Conservation (phyloP, 768 basidiomycete genomes). For the Lentinus tigrinus region DNA sequence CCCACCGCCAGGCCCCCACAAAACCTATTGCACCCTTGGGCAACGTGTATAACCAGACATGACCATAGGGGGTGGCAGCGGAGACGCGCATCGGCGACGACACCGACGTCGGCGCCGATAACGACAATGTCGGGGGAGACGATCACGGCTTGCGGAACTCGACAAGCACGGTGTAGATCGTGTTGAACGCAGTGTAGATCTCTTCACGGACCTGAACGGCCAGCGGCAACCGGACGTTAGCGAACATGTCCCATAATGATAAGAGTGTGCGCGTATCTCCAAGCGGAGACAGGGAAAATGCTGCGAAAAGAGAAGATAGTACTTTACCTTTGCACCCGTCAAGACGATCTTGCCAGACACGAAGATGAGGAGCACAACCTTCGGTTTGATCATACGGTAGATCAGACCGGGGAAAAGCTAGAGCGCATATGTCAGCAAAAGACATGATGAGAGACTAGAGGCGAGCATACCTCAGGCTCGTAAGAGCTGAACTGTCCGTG, state of each 20-base stretch:
- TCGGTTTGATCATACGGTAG: constrained; percentile 99
- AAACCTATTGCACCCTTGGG: constrained; percentile 9
- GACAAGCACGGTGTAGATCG: constrained; percentile 96
- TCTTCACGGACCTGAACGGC: constrained; percentile 89
- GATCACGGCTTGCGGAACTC: constrained; percentile 86
- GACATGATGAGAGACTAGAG: neutral
- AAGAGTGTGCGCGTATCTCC: neutral
- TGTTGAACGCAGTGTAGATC: constrained; percentile 99
- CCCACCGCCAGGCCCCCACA: constrained; percentile 7
- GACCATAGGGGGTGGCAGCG: constrained; percentile 2
- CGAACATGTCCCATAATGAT: neutral
- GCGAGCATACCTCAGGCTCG: constrained; percentile 82
- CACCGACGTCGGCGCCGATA: neutral
- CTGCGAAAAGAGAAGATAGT: constrained; percentile 27
- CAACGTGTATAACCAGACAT: constrained; percentile 2
- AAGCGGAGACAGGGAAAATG: neutral
- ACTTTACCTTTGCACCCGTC: constrained; percentile 93
- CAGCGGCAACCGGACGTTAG: constrained; percentile 26
- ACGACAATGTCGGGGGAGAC: neutral
- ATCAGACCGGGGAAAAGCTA: constrained; percentile 98
- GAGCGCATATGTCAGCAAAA: neutral
- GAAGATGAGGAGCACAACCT: constrained; percentile 97
- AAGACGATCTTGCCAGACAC: constrained; percentile 99
- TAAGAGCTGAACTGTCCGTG: constrained; percentile 99
- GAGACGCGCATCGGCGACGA: constrained; percentile 7